Percentiles rank a stretch among this genome's conserved stretches.
Conservation (phyloP, 192 early-diverging fungal genomes). For the Mortierella antarctica region DNA sequence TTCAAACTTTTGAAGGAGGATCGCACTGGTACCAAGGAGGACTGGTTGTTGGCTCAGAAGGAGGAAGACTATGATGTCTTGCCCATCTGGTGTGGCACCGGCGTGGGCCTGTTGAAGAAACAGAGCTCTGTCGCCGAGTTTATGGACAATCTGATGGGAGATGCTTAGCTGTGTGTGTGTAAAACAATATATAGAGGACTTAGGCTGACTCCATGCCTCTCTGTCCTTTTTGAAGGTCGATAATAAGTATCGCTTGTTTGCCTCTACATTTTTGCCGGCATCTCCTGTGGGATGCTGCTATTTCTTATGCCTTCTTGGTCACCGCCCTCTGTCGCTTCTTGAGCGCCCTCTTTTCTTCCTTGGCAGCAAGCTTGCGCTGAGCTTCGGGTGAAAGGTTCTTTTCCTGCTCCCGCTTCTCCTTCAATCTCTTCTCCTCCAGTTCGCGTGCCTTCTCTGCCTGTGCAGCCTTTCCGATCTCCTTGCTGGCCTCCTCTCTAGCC, state of each 20-base stretch:
- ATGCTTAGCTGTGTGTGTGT: background rate
- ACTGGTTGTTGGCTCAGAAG: constrained; percentile 19
- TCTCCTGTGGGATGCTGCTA: background rate
- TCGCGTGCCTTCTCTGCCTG: constrained; percentile 33
- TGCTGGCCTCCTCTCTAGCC: constrained; percentile 40
- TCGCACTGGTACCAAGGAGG: constrained; percentile 20
- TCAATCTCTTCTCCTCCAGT: constrained; percentile 38
- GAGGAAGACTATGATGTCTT: constrained; percentile 32
- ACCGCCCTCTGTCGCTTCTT: constrained; percentile 49
- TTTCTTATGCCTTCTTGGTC: constrained; percentile 25
- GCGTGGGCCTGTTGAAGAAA: constrained; percentile 47
- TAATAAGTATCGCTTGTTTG: too few species aligned
- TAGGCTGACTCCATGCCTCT: background rate
- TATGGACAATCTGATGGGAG: constrained; percentile 26
- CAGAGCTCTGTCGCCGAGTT: constrained; percentile 40
- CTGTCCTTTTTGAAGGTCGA: background rate
- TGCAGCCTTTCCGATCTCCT: constrained; percentile 41
- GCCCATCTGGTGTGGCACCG: constrained; percentile 39
- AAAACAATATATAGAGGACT: background rate
- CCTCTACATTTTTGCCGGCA: background rate
- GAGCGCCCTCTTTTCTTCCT: constrained; percentile 44
- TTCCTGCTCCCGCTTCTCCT: constrained; percentile 46
- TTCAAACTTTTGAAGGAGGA: constrained; percentile 41
- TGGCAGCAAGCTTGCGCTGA: constrained; percentile 50
- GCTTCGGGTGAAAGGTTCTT: constrained; percentile 50